Percentiles rank a stretch among this genome's conserved stretches.
These are phyloP conservation scores for Diaporthe sp. DNA, from an alignment of 2,329 filamentous ascomycete genomes.

Conservation along the genomic window DNA sequence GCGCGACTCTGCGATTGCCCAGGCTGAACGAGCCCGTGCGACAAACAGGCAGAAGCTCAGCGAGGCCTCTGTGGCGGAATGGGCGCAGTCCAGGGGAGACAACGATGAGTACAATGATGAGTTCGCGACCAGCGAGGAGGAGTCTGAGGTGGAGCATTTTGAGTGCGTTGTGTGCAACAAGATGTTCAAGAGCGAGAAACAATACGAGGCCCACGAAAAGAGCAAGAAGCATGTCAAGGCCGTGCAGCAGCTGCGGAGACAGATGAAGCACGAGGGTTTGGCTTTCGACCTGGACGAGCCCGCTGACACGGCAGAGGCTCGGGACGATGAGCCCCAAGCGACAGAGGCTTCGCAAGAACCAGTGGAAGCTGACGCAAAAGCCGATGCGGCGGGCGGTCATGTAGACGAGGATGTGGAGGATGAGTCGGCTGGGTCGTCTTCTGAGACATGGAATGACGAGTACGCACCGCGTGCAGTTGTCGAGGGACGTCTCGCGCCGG, in stretches of 20 bases:
- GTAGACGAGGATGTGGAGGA: conserved; percentile 9
- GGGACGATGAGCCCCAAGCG: neutral
- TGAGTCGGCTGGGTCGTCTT: conserved; percentile 29
- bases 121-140: conserved; percentile 71
- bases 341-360: neutral
- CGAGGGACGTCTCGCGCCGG: conserved; percentile 39
- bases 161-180: conserved; percentile 84
- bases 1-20: conserved; percentile 82
- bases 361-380: neutral
- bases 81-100: conserved; percentile 73
- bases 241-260: conserved; percentile 79
- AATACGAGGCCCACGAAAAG: conserved; percentile 90
- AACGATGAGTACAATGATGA: conserved; percentile 57
- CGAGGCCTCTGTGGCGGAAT: conserved; percentile 75
- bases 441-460: conserved; percentile 47
- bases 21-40: conserved; percentile 84
- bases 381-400: neutral
- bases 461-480: conserved; percentile 59
- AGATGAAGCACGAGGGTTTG: conserved; percentile 85
- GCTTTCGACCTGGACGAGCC: conserved; percentile 60
- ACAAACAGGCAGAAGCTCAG: conserved; percentile 81
- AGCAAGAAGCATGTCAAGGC: conserved; percentile 97
- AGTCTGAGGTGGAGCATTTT: conserved; percentile 68
- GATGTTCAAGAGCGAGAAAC: conserved; percentile 89
- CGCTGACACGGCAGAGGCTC: neutral